Evolutionary conservation across 345 rosid species (phyloP).

Genomic region (Luvunga scandens): DNA sequence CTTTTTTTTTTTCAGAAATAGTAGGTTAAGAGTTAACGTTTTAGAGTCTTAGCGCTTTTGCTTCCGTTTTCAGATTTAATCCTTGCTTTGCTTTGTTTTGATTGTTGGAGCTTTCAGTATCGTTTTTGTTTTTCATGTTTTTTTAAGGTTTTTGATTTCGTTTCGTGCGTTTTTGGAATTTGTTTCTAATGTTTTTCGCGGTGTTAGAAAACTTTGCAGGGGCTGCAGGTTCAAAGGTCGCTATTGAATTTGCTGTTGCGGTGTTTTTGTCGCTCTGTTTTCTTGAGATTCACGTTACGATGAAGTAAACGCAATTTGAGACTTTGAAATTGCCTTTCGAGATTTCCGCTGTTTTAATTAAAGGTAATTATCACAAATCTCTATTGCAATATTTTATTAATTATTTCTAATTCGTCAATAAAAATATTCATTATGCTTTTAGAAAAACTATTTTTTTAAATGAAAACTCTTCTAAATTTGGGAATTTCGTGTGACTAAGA

Average conservation of each 20-base stretch:
- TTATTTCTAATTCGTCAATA: not conserved
- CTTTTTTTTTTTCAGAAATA: too few relatives aligned
- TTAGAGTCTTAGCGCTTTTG: too few relatives aligned
- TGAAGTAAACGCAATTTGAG: conserved; percentile 1
- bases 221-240: not conserved
- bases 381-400: not conserved
- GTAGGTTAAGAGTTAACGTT: too few relatives aligned
- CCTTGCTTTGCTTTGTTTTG: too few relatives aligned
- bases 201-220: not conserved
- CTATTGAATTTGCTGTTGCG: conserved; percentile 1
- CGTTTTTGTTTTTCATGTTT: not conserved
- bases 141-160: not conserved
- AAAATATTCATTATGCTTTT: too few relatives aligned
- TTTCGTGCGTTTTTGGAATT: not conserved
- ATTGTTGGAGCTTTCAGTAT: not conserved
- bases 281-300: conserved; percentile 19
- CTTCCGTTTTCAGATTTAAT: not conserved
- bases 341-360: not conserved
- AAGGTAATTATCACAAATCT: not conserved
- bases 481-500: not conserved
- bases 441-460: too few relatives aligned
- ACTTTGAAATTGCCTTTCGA: not conserved
- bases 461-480: too few relatives aligned
- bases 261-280: not conserved
- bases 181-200: not conserved